These are phyloP conservation scores for Ogataea corticis DNA, from an alignment of 805 yeast species.

Conservation along the genomic window DNA sequence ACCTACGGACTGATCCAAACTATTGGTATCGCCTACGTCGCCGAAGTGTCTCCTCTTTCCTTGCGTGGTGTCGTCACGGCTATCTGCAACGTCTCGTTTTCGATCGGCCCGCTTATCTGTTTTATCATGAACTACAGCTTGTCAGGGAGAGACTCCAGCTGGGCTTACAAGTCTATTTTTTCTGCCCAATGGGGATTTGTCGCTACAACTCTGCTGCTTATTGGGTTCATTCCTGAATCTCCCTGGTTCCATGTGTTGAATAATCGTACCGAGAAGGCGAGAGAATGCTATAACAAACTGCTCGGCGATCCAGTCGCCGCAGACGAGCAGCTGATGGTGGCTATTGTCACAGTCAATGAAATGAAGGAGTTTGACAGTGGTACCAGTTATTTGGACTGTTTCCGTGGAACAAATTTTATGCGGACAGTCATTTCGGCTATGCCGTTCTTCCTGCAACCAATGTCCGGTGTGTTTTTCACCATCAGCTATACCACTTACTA, in stretches of 20 bases:
- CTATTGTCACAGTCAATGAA: conserved; percentile 34
- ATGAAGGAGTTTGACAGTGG: conserved; percentile 25
- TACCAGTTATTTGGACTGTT: conserved; percentile 41
- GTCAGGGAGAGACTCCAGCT: conserved; percentile 1
- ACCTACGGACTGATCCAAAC: conserved; percentile 45
- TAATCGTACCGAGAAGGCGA: conserved; percentile 42
- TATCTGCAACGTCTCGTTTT: conserved; percentile 33
- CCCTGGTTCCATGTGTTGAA: conserved; percentile 29
- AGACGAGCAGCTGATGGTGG: conserved; percentile 35
- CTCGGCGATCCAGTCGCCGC: conserved; percentile 30
- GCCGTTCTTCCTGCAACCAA: conserved; percentile 44
- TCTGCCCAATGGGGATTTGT: conserved; percentile 23
- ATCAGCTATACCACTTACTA: conserved; percentile 51
- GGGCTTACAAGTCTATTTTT: conserved; percentile 22
- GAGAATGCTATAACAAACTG: conserved; percentile 35
- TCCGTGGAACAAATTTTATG: conserved; percentile 43
- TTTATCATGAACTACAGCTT: conserved; percentile 7
- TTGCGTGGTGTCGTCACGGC: conserved; percentile 41
- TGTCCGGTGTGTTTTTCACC: conserved; percentile 46
- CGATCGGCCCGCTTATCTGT: conserved; percentile 18
- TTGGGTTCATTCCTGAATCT: conserved; percentile 21
- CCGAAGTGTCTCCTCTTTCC: conserved; percentile 53
- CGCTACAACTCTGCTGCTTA: conserved; percentile 6
- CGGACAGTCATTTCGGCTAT: conserved; percentile 43
- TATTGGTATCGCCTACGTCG: conserved; percentile 40